These are phyloP conservation scores for Penicillium malachiteum DNA, from an alignment of 495 filamentous ascomycete genomes.

Conservation along the genomic window DNA sequence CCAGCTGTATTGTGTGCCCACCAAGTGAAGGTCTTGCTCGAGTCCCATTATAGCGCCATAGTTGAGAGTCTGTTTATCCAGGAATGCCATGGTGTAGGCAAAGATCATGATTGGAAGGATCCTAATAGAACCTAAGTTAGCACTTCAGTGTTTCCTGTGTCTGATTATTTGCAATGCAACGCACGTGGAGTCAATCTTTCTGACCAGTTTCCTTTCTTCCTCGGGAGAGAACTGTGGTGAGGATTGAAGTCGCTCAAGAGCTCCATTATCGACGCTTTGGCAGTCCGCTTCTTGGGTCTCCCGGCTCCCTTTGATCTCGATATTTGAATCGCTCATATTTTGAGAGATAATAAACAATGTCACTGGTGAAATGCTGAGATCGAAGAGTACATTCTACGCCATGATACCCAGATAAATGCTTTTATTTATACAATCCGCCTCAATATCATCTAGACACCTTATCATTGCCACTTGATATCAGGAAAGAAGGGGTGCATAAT, in stretches of 20 bases:
- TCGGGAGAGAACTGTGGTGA: constrained; percentile 10
- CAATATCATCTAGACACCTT: neutral
- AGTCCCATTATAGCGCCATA: constrained; percentile 39
- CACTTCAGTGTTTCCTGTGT: neutral
- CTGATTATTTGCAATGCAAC: neutral
- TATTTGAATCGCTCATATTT: neutral
- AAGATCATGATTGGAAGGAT: constrained; percentile 29
- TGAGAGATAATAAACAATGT: neutral
- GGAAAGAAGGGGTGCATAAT: neutral
- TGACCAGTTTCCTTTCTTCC: constrained; percentile 17
- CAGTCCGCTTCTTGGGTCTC: constrained; percentile 1
- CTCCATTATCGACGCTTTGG: constrained; percentile 17
- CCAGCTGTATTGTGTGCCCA: constrained; percentile 55
- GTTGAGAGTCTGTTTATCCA: constrained; percentile 53
- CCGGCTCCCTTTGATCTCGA: neutral
- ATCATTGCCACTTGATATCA: neutral
- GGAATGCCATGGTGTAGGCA: constrained; percentile 44
- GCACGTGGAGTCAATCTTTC: neutral
- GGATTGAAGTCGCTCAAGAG: constrained; percentile 10
- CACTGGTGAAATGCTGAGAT: too few relatives aligned
- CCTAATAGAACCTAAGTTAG: neutral
- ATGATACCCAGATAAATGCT: too few relatives aligned
- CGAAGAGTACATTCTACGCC: too few relatives aligned
- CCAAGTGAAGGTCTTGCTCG: constrained; percentile 42
- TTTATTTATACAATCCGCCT: too few relatives aligned